Base-by-base conservation (phyloP, 495 filamentous ascomycete species). In the Amniculicola lignicola region DNA sequence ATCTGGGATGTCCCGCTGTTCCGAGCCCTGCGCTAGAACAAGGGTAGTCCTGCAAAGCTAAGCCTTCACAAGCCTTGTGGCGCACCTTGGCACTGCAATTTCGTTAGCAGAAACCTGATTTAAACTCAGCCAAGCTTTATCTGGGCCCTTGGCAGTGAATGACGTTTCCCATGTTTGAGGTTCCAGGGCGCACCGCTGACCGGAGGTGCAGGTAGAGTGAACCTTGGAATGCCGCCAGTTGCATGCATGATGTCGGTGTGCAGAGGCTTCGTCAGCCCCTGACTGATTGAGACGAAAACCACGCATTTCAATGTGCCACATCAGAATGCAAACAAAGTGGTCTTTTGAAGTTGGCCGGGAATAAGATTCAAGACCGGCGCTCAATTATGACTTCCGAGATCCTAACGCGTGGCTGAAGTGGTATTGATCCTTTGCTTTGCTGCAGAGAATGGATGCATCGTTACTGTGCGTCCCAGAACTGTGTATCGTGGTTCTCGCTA, bases 51-150 rank as follows among this genome's bases (percentile, higher is more conserved):
- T 1, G 18, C 35, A 31, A 14, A 22, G 21, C 55, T 59, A 59
- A 59, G 55, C 48, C 40, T 38, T 33, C 45, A 47, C 48, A 59
- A 59, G 55, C 55, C 52, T 57, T 28, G 37, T 18, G 6, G 9
- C 6, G 10, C 7, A 6, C 37, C 37, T 18, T 40, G 7, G 37
- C 9, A 10, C 16, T 10, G 37, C 11, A 40, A 40, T 12, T 40
- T 9, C 37, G 10, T 9, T 18, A 40, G 9, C 11, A 40, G 6
- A 9, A 40, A 6, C 16, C 7, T 6, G 10, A 40, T 40, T 40
- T 18, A 40, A 40, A 18, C 37, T 19, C 19, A 6, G 37, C 37
- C 37, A 40, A 40, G 37, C 37, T 40, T 40, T 19, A 6, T 18
- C 11, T 6, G 10, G 11, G 9, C 11, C 6, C 37, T 40, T 40